phyloP scores from a whole-genome alignment of 2,329 filamentous ascomycete genomes.

The Periconia digitata region DNA sequence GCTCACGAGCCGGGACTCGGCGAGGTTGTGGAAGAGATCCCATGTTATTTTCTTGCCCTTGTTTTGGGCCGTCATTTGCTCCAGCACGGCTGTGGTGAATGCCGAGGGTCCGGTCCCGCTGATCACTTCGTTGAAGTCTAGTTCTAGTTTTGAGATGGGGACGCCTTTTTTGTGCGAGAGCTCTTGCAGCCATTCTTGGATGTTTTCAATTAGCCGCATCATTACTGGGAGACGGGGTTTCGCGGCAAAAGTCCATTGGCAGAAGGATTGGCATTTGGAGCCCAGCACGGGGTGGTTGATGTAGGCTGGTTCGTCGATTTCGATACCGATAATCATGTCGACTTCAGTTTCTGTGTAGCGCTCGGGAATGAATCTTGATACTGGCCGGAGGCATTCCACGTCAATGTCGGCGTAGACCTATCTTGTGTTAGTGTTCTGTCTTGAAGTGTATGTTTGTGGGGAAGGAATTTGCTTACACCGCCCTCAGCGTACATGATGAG shows the following conservation, averaged over 20 bases:
- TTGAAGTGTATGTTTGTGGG: neutral
- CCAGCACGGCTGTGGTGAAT: constrained; percentile 66
- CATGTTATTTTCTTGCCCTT: constrained; percentile 56
- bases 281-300: constrained; percentile 65
- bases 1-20: constrained; percentile 66
- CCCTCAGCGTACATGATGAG: constrained; percentile 69
- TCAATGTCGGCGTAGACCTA: constrained; percentile 61
- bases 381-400: constrained; percentile 56
- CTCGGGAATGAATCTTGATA: constrained; percentile 63
- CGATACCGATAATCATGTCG: constrained; percentile 69
- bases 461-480: constrained; percentile 40
- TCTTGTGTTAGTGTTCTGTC: neutral
- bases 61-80: constrained; percentile 60
- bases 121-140: constrained; percentile 73
- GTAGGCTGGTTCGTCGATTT: constrained; percentile 71
- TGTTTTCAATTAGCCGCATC: constrained; percentile 68
- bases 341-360: constrained; percentile 65
- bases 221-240: constrained; percentile 69
- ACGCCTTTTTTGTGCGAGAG: constrained; percentile 62
- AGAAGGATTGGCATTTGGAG: constrained; percentile 69
- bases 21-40: constrained; percentile 66
- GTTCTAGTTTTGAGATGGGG: constrained; percentile 60
- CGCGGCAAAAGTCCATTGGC: constrained; percentile 74
- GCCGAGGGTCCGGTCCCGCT: constrained; percentile 72
- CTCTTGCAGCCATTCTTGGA: constrained; percentile 65